Percentiles rank a stretch among this genome's conserved stretches.
These are phyloP conservation scores for Xylaria flabelliformis DNA, from an alignment of 495 filamentous ascomycete genomes.

Conservation along the genomic window DNA sequence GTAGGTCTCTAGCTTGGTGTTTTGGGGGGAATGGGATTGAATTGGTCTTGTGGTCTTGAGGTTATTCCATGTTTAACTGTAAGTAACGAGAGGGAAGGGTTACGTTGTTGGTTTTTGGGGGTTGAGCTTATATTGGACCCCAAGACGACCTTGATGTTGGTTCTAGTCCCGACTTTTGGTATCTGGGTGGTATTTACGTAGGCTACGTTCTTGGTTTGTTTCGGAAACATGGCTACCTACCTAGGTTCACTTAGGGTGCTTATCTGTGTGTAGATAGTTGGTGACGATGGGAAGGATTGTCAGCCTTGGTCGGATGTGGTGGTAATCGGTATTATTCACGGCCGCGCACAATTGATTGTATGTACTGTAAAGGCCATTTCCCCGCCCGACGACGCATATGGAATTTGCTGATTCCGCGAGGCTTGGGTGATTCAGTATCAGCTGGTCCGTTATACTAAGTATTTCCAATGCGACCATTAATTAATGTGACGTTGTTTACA, in stretches of 20 bases:
- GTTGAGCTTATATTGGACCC: not conserved
- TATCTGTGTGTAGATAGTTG: not conserved
- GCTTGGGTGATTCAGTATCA: not conserved
- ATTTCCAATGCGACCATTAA: not conserved
- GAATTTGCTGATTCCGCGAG: constrained; percentile 13
- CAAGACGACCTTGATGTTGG: not conserved
- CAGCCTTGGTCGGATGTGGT: constrained; percentile 12
- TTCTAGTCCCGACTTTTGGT: not conserved
- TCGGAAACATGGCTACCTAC: not conserved
- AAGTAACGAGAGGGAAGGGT: not conserved
- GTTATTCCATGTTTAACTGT: not conserved
- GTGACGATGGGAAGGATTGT: not conserved
- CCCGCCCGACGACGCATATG: not conserved
- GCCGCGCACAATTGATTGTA: not conserved
- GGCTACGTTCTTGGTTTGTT: not conserved
- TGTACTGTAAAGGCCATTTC: not conserved
- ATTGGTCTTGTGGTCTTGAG: not conserved
- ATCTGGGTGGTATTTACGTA: not conserved
- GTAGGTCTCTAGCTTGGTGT: not conserved
- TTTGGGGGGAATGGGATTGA: not conserved
- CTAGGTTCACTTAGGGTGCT: not conserved
- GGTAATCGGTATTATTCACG: constrained; percentile 6
- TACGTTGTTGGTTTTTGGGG: not conserved
- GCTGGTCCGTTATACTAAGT: not conserved
- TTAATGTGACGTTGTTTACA: constrained; percentile 1